Conservation (phyloP, 345 rosid species). For the Populus simonii region DNA sequence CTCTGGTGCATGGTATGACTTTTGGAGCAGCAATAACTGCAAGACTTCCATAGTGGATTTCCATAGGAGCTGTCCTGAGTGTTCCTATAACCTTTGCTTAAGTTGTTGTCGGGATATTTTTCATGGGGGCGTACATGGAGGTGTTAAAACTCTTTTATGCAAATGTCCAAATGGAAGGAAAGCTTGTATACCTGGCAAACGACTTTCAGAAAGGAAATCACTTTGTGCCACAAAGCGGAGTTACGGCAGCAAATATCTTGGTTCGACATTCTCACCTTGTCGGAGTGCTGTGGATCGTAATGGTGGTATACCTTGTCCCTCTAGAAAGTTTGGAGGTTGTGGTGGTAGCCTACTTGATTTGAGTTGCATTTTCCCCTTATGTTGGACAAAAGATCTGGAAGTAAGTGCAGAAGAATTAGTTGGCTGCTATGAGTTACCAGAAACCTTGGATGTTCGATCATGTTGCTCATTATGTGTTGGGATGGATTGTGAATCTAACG, state of each 20-base stretch:
- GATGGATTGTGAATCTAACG: slow-evolving; percentile 42
- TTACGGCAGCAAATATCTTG: slow-evolving; percentile 21
- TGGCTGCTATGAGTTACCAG: slow-evolving; percentile 84
- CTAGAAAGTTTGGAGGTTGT: slow-evolving; percentile 59
- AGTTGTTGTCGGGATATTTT: slow-evolving; percentile 53
- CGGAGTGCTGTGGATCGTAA: slow-evolving; percentile 29
- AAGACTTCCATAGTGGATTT: slow-evolving; percentile 54
- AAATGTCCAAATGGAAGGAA: slow-evolving; percentile 38
- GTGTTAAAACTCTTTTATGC: slow-evolving; percentile 31
- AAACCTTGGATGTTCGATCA: slow-evolving; percentile 52
- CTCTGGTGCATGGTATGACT: slow-evolving; percentile 27
- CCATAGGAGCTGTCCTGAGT: slow-evolving; percentile 65
- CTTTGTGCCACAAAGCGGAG: slow-evolving; percentile 21
- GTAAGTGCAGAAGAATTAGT: slow-evolving; percentile 78
- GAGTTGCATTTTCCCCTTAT: slow-evolving; percentile 47
- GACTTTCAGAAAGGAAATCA: slow-evolving; percentile 32
- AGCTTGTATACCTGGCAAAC: slow-evolving; percentile 24
- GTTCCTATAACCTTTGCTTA: slow-evolving; percentile 63
- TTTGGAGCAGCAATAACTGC: slow-evolving; percentile 51
- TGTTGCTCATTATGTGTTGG: slow-evolving; percentile 64
- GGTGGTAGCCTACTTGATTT: slow-evolving; percentile 50
- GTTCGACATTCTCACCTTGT: slow-evolving; percentile 32
- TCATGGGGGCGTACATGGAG: slow-evolving; percentile 41
- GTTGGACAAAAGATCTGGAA: slow-evolving; percentile 72
- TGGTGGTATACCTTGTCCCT: slow-evolving; percentile 48